phyloP scores from a whole-genome alignment of 305 asterid species.

The Solanum hybrid region DNA sequence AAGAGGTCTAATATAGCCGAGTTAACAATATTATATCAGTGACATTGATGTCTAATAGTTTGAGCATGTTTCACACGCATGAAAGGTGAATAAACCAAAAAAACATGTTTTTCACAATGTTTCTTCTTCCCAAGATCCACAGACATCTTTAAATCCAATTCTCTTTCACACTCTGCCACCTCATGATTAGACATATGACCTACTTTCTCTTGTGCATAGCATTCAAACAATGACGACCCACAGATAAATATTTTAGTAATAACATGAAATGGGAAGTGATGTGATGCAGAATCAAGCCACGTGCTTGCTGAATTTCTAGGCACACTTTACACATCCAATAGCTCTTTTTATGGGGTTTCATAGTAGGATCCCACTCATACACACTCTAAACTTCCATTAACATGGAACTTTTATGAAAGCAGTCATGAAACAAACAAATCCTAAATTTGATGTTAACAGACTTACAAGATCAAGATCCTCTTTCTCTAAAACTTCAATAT shows the following conservation, averaged over 20 bases:
- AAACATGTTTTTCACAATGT: neutral
- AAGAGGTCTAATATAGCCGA: neutral
- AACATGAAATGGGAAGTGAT: neutral
- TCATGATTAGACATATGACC: neutral
- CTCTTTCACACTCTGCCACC: neutral
- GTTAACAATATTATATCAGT: neutral
- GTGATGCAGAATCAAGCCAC: neutral
- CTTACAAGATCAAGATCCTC: slow-evolving; percentile 96
- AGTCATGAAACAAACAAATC: neutral
- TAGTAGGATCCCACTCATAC: neutral
- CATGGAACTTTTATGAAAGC: neutral
- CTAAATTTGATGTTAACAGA: slow-evolving; percentile 7
- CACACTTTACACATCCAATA: neutral
- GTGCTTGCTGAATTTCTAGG: neutral
- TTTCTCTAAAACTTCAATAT: slow-evolving; percentile 70
- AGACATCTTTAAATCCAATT: neutral
- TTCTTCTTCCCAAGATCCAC: neutral
- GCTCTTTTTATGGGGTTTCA: neutral
- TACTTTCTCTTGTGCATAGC: neutral
- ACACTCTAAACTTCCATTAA: neutral
- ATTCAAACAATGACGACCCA: neutral
- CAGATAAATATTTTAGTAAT: neutral
- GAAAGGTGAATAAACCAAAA: neutral
- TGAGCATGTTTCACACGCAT: neutral
- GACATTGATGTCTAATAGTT: neutral